Evolutionary conservation across 2,329 filamentous ascomycete genomes (phyloP), one percentile per base, ranked within the genome.

Genomic region (Pseudofabraea citricarpa): DNA sequence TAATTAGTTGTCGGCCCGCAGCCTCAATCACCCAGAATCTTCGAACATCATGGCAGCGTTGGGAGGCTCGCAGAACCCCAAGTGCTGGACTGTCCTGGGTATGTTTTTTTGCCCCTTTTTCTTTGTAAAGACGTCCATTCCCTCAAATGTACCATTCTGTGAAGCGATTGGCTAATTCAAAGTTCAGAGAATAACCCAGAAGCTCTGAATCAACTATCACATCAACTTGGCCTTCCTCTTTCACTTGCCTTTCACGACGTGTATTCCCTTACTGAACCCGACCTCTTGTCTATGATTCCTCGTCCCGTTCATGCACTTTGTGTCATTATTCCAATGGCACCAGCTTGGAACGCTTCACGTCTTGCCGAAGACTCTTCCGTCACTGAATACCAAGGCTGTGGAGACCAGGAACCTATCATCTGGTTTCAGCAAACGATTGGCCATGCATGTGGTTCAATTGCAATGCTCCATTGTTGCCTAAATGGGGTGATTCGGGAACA

Each of bases 351-450:
- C 68, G 77, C 74, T 47, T 81, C 84, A 60, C 85, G 90, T 23
- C 64, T 77, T 45, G 72, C 79, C 33, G 90, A 95, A 70, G 90
- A 96, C 67, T 69, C 70, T 40, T 60, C 73, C 24, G 68, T 70
- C 31, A 54, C 69, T 2, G 77, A 81, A 36, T 94, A 94, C 69
- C 60, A 63, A 1, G 85, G 83, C 41, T 71, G 69, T n/a, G 88
- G 89, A 2, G 66, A 75, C 1, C 58, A 58, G 1, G 87, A 95
- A 60, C 83, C 87, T 9, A 87, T 95, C 0, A 58, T 93, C 6
- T 98, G 91, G 93, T 97, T 90, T 74, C 86, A 81, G 55, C 91
- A 97, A 70, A 97, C 90, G 0, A 96, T 97, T 56, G 79, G 86
- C 48, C 95, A 97, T 62, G 89, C 91, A 1, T 97, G 91, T 64